phyloP scores from a whole-genome alignment of 805 yeast genomes.

The Pichia heedii region DNA sequence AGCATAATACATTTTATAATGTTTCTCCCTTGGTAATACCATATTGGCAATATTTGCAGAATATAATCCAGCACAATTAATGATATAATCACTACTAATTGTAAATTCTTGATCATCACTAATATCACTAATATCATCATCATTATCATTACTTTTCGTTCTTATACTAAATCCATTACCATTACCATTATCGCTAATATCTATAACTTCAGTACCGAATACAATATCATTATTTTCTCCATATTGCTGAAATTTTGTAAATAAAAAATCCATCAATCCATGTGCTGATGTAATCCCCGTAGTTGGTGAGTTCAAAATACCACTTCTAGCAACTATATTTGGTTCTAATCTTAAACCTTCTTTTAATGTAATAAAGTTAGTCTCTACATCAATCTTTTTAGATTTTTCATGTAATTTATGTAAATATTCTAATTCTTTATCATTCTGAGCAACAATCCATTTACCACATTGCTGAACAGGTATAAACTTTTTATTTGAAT shows the following conservation, averaged over 20 bases:
- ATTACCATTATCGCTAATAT: slow-evolving; percentile 23
- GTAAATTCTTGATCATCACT: slow-evolving; percentile 26
- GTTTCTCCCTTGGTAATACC: slow-evolving; percentile 51
- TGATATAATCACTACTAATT: slow-evolving; percentile 46
- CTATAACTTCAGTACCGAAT: slow-evolving; percentile 48
- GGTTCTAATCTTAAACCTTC: slow-evolving; percentile 52
- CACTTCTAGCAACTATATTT: slow-evolving; percentile 49
- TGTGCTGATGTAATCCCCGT: slow-evolving; percentile 85
- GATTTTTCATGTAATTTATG: slow-evolving; percentile 44
- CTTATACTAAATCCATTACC: slow-evolving; percentile 22
- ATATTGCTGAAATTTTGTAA: slow-evolving; percentile 43
- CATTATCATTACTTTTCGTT: slow-evolving; percentile 20
- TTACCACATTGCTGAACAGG: slow-evolving; percentile 64
- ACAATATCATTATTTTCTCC: slow-evolving; percentile 52
- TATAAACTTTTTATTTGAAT: slow-evolving; percentile 44
- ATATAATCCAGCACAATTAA: slow-evolving; percentile 73
- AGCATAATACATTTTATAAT: slow-evolving; percentile 52
- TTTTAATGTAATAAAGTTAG: slow-evolving; percentile 41
- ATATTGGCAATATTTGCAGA: slow-evolving; percentile 67
- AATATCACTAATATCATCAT: too few relatives aligned
- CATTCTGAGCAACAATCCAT: slow-evolving; percentile 81
- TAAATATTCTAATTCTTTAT: slow-evolving; percentile 50
- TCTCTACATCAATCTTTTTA: slow-evolving; percentile 44
- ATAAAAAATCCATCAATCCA: slow-evolving; percentile 53
- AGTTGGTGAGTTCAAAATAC: slow-evolving; percentile 63